Percentiles rank a stretch among this genome's conserved stretches.
phyloP scores from a whole-genome alignment of 2,329 filamentous ascomycete genomes.

The Diaporthe destruens region DNA sequence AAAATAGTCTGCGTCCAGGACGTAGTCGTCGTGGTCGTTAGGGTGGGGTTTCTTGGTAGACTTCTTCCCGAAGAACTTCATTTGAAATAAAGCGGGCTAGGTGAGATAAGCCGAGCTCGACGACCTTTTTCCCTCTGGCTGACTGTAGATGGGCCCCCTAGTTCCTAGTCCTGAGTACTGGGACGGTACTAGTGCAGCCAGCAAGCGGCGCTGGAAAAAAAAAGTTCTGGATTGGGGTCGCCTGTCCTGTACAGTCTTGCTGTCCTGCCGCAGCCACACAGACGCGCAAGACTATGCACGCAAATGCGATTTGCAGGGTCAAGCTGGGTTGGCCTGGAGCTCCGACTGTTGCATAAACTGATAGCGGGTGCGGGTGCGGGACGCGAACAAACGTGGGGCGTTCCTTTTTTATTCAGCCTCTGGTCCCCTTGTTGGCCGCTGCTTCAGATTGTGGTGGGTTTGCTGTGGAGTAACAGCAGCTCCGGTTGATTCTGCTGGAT shows the following conservation, averaged over 20 bases:
- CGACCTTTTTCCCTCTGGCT: slow-evolving; percentile 32
- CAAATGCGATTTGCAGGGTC: slow-evolving; percentile 39
- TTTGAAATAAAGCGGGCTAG: slow-evolving; percentile 48
- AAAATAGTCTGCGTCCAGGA: slow-evolving; percentile 51
- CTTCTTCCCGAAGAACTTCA: slow-evolving; percentile 68
- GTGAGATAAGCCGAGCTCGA: slow-evolving; percentile 34
- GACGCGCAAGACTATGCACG: slow-evolving; percentile 22
- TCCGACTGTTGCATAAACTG: slow-evolving; percentile 27
- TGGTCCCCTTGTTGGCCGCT: slow-evolving; percentile 5
- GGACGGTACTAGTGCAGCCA: slow-evolving; percentile 37
- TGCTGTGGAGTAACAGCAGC: slow-evolving; percentile 11
- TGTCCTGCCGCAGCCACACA: slow-evolving; percentile 8
- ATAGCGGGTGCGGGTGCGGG: slow-evolving; percentile 16
- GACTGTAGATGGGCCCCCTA: slow-evolving; percentile 19
- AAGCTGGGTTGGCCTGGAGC: slow-evolving; percentile 37
- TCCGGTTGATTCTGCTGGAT: slow-evolving; percentile 6
- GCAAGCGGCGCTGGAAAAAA: slow-evolving; percentile 28
- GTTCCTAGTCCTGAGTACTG: slow-evolving; percentile 40
- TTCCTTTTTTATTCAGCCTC: slow-evolving; percentile 2
- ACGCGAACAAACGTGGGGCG: slow-evolving; percentile 7
- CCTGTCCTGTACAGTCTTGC: slow-evolving; percentile 35
- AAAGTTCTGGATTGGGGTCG: slow-evolving; percentile 44
- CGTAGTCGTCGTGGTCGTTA: slow-evolving; percentile 46
- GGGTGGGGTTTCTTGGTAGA: slow-evolving; percentile 52
- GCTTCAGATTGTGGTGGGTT: slow-evolving; percentile 6